A percentile compares a stretch with the other conserved stretches of the same genome.
Evolutionary conservation across 139 green algal species (phyloP).

Genomic region (Closterium sp.): DNA sequence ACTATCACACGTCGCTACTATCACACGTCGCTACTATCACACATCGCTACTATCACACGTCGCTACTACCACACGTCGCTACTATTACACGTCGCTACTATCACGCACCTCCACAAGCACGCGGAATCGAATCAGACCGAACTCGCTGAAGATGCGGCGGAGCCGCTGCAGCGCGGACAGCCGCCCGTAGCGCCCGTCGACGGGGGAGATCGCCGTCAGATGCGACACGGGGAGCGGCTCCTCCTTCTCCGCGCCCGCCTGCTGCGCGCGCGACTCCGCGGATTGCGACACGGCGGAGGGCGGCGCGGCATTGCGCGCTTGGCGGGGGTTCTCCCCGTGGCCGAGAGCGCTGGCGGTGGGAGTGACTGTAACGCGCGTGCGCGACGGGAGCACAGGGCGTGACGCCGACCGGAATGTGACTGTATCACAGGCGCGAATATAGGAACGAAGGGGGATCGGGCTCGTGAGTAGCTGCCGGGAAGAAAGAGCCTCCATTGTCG

Average conservation of each 20-base stretch:
- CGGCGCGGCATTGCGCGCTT: background rate
- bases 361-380: background rate
- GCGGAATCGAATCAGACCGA: slow-evolving; percentile 90
- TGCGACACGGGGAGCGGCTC: slow-evolving; percentile 36
- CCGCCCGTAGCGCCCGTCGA: slow-evolving; percentile 75
- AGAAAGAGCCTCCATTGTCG: background rate
- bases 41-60: too few relatives aligned
- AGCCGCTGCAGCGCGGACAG: slow-evolving; percentile 66
- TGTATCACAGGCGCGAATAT: background rate
- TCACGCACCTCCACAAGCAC: slow-evolving; percentile 83
- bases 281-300: background rate
- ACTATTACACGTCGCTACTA: too few relatives aligned
- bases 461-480: background rate
- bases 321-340: background rate
- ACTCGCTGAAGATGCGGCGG: slow-evolving; percentile 91
- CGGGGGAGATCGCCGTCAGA: slow-evolving; percentile 53
- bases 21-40: too few relatives aligned
- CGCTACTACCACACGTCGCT: too few relatives aligned
- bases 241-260: background rate
- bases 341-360: background rate
- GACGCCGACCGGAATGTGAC: background rate
- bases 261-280: background rate
- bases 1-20: too few relatives aligned
- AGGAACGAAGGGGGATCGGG: background rate
- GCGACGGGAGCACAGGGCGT: background rate